Conservation (phyloP, 768 basidiomycete genomes). For the Boletellus ananas region DNA sequence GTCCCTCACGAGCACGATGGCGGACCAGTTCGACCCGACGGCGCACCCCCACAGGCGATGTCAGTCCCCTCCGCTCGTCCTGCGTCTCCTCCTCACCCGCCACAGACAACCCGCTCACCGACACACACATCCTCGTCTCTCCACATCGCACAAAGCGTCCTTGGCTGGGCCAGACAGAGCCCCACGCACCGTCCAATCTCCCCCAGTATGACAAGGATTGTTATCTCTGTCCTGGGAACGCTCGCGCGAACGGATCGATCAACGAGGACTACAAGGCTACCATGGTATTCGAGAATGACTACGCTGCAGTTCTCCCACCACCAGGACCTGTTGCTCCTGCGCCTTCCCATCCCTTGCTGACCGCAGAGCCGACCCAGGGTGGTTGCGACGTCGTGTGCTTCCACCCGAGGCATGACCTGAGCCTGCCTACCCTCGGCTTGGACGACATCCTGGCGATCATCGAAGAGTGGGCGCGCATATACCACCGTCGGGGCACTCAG, state of each 20-base stretch:
- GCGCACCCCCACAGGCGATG: conserved; percentile 70
- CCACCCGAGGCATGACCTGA: conserved; percentile 82
- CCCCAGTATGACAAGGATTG: conserved; percentile 69
- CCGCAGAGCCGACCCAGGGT: conserved; percentile 66
- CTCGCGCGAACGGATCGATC: conserved; percentile 61
- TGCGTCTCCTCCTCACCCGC: neutral
- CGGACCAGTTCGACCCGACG: conserved; percentile 50
- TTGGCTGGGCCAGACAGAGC: conserved; percentile 85
- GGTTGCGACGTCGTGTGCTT: conserved; percentile 88
- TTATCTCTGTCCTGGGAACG: conserved; percentile 86
- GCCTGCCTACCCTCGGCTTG: conserved; percentile 61
- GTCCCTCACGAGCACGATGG: conserved; percentile 11
- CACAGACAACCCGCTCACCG: conserved; percentile 76
- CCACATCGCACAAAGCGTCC: conserved; percentile 89
- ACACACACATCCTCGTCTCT: conserved; percentile 77
- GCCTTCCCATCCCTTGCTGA: conserved; percentile 57
- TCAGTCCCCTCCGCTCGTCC: conserved; percentile 31
- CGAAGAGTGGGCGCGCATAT: conserved; percentile 69
- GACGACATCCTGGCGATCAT: conserved; percentile 63
- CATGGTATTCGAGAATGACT: conserved; percentile 78
- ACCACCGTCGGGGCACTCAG: conserved; percentile 53
- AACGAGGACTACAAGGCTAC: conserved; percentile 71
- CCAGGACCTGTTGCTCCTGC: conserved; percentile 52
- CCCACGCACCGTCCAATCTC: conserved; percentile 48
- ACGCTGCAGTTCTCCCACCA: conserved; percentile 68